These are phyloP conservation scores for Fraxinus americana DNA, from an alignment of 257 asterid species.

Conservation along the genomic window DNA sequence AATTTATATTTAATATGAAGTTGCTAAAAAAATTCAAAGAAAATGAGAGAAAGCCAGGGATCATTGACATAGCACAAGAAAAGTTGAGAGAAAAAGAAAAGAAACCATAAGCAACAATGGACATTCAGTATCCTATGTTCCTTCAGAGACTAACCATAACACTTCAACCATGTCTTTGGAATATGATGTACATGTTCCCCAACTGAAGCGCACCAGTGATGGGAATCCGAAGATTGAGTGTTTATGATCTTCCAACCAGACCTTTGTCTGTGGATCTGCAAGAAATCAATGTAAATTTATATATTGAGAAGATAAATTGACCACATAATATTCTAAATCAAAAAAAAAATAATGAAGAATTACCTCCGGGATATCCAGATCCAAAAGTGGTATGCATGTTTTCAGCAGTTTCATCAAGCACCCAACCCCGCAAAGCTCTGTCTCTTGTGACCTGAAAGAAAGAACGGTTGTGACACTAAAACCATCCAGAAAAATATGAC, in stretches of 20 bases:
- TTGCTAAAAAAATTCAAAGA: not conserved
- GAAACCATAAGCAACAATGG: not conserved
- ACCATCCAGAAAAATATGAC: not conserved
- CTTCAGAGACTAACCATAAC: constrained; percentile 60
- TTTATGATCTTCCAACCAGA: constrained; percentile 85
- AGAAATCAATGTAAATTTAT: constrained; percentile 1
- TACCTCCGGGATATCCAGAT: constrained; percentile 98
- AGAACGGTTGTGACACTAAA: constrained; percentile 8
- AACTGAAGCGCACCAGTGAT: constrained; percentile 90
- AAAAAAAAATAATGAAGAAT: constrained; percentile 12
- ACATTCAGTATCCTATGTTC: not conserved
- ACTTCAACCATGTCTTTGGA: constrained; percentile 72
- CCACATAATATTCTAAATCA: constrained; percentile 13
- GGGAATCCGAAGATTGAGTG: constrained; percentile 93
- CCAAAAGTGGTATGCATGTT: constrained; percentile 74
- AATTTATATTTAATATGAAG: not conserved
- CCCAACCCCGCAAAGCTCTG: constrained; percentile 83
- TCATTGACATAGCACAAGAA: not conserved
- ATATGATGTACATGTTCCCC: constrained; percentile 90
- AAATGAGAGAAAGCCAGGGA: not conserved
- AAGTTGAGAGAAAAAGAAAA: not conserved
- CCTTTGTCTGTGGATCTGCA: constrained; percentile 88
- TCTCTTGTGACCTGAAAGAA: constrained; percentile 85
- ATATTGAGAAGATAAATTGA: constrained; percentile 4
- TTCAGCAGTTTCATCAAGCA: constrained; percentile 76